Evolutionary conservation across 1,139 yeast species (phyloP), one percentile per base, ranked within the genome.

Genomic region (Blastobotrys raffinosifermentans): DNA sequence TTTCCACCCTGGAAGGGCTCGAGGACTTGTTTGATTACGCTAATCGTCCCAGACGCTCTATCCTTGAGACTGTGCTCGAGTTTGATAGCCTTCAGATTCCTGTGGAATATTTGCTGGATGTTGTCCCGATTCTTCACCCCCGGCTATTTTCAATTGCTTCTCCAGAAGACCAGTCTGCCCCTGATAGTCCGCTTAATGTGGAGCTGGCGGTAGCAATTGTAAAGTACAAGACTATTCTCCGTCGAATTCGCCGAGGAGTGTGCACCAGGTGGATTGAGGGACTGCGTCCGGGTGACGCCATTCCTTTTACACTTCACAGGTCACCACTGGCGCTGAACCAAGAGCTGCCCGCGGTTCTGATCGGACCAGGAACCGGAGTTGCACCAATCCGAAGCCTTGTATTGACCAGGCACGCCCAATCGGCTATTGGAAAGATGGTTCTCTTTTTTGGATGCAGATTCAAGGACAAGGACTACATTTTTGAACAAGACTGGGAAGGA

Each of bases 341-440:
- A 20, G n/a, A n/a, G 9, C 65, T 64, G 1, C 94, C 94, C 0
- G 61, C 82, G 21, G 64, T 87, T 4, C 67, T 87, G 73, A 71
- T 87, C 4, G 79, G 91, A 0, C 93, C 96, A 0, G 97, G 96
- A 5, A 89, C 96, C 0, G 97, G 97, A 1, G 67, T 89, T 6
- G 96, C 97, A 0, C 96, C 96, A 1, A 77, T 87, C 72, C 73
- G 83, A 51, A 72, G 86, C 1, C 54, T 84, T 17, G 69, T 86
- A 9, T 74, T 38, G 15, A 43, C 48, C 13, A 25, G 54, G 8
- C 22, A 36, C 4, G 29, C 32, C 4, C 21, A 33, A 14, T 29
- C 43, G 6, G 32, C 33, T 5, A 34, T 35, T 9, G 35, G 29
- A 6, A 19, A 34, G 9, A 46, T 55, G 35, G 32, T 47, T 33